Evolutionary conservation across 768 basidiomycete genomes (phyloP), one percentile per base, ranked within the genome.

Genomic region (Cyclocybe cylindracea): DNA sequence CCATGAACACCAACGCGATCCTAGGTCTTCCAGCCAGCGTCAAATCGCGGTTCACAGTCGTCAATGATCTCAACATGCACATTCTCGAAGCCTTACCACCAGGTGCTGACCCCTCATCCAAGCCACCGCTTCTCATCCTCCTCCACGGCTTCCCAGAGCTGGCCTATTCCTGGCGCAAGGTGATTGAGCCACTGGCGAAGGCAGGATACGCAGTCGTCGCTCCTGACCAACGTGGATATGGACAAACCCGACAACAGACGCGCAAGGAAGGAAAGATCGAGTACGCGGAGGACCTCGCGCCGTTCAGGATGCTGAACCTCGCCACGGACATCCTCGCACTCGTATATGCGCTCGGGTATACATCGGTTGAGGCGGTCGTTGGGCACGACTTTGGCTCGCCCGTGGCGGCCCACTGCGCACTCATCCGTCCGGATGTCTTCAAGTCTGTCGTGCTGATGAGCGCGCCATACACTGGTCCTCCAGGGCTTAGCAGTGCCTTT

Each of bases 141-240:
- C 62, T 87, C 2, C 84, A 86, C 54, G 85, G 85, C 38, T 87
- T 87, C 61, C 84, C 85, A 8, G 85, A 86, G 59, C 71, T 86
- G 5, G 78, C 84, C 2, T 84, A 80, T 60, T 86, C 83, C 7
- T 87, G 83, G 83, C 73, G 85, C 10, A 82, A 83, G 53, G 52
- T 86, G 34, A 72, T 87, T 32, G 58, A 66, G 0, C 82, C 82
- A 0, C 71, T 87, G 19, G 62, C 79, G 0, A 56, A 66, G 4
- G 69, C 71, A 2, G 84, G 85, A 1, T 86, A 78, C 65, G 74
- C 78, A 47, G 84, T 85, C 60, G 78, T 86, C 40, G 85, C 84
- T 0, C 83, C 83, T 6, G 85, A 88, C 58, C 71, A 78, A 41
- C 70, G 86, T 31, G 84, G 84, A 0, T 80, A 71, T 46, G 84